These are phyloP conservation scores for Coelastrella sp. DNA, from an alignment of 139 green algal genomes.

Conservation along the genomic window DNA sequence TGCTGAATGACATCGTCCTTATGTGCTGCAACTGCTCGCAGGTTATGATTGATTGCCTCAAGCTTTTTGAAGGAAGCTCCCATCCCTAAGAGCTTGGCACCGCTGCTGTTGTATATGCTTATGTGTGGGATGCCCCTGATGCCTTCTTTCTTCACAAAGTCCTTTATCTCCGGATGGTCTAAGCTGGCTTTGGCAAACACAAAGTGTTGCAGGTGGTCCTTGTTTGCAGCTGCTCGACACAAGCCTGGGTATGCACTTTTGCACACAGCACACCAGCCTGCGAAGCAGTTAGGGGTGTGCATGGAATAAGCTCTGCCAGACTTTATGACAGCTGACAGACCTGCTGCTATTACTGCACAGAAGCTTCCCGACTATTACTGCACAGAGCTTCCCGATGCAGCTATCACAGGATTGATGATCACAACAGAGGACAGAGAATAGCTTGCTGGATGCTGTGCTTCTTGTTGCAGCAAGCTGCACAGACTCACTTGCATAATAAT, in stretches of 20 bases:
- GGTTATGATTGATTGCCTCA: slow-evolving; percentile 16
- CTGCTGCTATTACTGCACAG: too few relatives aligned
- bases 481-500: slow-evolving; percentile 40
- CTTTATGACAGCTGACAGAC: too few relatives aligned
- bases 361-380: background rate
- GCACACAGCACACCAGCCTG: slow-evolving; percentile 45
- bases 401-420: background rate
- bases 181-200: slow-evolving; percentile 43
- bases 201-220: slow-evolving; percentile 19
- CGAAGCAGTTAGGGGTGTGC: background rate
- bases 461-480: background rate
- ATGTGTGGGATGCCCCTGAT: slow-evolving; percentile 43
- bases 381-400: background rate
- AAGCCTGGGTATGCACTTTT: slow-evolving; percentile 35
- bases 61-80: slow-evolving; percentile 47
- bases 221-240: slow-evolving; percentile 15
- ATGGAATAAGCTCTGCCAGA: background rate
- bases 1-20: slow-evolving; percentile 4
- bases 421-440: background rate
- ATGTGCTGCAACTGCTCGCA: background rate
- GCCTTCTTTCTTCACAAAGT: slow-evolving; percentile 28
- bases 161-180: slow-evolving; percentile 29
- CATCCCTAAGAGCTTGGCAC: slow-evolving; percentile 18
- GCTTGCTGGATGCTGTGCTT: background rate
- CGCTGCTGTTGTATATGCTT: background rate